phyloP scores from a whole-genome alignment of 805 yeast genomes.

The Suhomyces kilbournensis region DNA sequence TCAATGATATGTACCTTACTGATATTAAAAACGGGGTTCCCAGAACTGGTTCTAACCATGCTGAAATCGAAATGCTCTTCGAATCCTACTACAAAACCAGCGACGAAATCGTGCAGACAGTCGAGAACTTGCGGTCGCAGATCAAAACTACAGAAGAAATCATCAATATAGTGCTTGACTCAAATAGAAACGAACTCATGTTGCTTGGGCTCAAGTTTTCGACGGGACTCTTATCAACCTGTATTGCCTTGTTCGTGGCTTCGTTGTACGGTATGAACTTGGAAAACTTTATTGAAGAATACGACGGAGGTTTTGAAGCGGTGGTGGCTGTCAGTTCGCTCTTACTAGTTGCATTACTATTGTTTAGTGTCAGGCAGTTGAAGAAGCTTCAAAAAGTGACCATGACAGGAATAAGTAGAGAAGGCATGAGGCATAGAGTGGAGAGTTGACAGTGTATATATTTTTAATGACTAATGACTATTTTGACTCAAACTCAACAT shows the following conservation, averaged over 20 bases:
- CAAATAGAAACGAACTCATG: slow-evolving; percentile 93
- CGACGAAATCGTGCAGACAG: slow-evolving; percentile 92
- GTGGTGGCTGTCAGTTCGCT: slow-evolving; percentile 45
- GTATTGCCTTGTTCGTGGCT: slow-evolving; percentile 75
- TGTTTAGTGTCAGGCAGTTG: slow-evolving; percentile 54
- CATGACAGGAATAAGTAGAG: slow-evolving; percentile 45
- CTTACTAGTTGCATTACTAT: slow-evolving; percentile 44
- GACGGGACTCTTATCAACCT: slow-evolving; percentile 78
- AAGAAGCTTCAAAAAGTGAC: slow-evolving; percentile 71
- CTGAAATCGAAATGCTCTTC: slow-evolving; percentile 83
- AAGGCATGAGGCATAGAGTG: slow-evolving; percentile 3
- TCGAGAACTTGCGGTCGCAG: slow-evolving; percentile 72
- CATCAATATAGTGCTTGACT: slow-evolving; percentile 86
- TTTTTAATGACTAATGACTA: slow-evolving; percentile 3
- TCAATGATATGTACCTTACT: slow-evolving; percentile 76
- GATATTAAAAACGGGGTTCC: slow-evolving; percentile 48
- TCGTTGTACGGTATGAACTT: slow-evolving; percentile 95
- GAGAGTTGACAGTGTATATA: not conserved
- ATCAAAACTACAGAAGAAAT: slow-evolving; percentile 93
- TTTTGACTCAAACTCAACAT: slow-evolving; percentile 26
- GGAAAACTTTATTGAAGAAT: slow-evolving; percentile 86
- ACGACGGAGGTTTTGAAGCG: slow-evolving; percentile 61
- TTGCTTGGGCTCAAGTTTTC: slow-evolving; percentile 78
- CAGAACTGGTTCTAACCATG: slow-evolving; percentile 62
- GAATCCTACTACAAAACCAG: slow-evolving; percentile 89